Percentiles rank a stretch among this genome's conserved stretches.
phyloP scores from a whole-genome alignment of 768 basidiomycete species.

The Lentinula guzmanii region DNA sequence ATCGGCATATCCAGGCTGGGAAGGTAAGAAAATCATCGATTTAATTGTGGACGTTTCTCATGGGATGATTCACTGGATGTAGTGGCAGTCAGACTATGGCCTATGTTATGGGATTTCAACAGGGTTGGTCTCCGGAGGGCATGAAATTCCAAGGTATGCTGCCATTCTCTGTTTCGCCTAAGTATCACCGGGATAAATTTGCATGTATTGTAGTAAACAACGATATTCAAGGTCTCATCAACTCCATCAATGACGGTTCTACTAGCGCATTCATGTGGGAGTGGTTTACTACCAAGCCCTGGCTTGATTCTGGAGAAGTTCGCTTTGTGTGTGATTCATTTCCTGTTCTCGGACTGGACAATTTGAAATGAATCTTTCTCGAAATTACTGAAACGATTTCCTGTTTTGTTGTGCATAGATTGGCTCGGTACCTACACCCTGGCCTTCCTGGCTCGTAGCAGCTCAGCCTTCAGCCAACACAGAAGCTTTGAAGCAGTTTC shows the following conservation, averaged over 20 bases:
- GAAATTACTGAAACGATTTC: too few relatives aligned
- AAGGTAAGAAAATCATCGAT: conserved; percentile 41
- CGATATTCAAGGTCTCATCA: conserved; percentile 73
- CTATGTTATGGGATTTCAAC: conserved; percentile 85
- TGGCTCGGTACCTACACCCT: conserved; percentile 84
- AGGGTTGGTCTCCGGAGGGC: conserved; percentile 66
- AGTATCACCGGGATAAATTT: background rate
- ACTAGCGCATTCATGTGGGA: conserved; percentile 96
- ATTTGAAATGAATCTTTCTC: background rate
- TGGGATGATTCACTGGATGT: conserved; percentile 2
- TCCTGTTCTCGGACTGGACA: background rate
- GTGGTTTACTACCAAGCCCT: conserved; percentile 78
- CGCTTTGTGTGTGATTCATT: conserved; percentile 61
- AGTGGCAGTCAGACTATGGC: conserved; percentile 95
- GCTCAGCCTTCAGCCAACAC: conserved; percentile 64
- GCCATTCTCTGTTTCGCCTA: background rate
- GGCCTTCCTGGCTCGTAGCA: conserved; percentile 96
- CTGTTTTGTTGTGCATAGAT: conserved; percentile 40
- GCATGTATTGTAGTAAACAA: conserved; percentile 55
- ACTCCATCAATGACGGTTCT: conserved; percentile 82
- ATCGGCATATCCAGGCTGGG: conserved; percentile 88
- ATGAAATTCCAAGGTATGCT: conserved; percentile 66
- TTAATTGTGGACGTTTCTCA: background rate
- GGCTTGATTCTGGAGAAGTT: conserved; percentile 69
- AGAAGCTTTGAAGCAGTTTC: conserved; percentile 48